phyloP scores from a whole-genome alignment of 2,329 filamentous ascomycete genomes.

The Aspergillus sp. region DNA sequence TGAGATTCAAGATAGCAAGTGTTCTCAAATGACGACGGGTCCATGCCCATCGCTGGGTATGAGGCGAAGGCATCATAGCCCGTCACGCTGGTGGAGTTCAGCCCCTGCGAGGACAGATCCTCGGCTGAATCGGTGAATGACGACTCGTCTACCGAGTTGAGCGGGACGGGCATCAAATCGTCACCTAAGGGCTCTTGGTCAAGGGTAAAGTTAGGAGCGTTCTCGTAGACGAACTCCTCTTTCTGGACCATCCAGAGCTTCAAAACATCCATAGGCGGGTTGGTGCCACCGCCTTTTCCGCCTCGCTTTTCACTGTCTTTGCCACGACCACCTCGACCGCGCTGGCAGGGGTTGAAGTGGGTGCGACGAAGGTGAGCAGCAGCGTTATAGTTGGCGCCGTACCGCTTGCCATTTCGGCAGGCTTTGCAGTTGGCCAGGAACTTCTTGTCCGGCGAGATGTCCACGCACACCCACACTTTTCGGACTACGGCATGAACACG shows the following conservation, averaged over 20 bases:
- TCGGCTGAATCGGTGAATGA: conserved; percentile 24
- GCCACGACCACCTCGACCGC: conserved; percentile 57
- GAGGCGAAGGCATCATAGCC: conserved; percentile 36
- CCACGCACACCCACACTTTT: conserved; percentile 67
- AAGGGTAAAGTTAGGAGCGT: conserved; percentile 30
- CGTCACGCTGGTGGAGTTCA: conserved; percentile 34
- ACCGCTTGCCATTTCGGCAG: conserved; percentile 76
- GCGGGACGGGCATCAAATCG: conserved; percentile 22
- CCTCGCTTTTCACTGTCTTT: conserved; percentile 64
- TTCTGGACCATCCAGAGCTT: conserved; percentile 66
- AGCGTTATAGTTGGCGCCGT: conserved; percentile 93
- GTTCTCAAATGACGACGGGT: conserved; percentile 38
- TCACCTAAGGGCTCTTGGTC: conserved; percentile 32
- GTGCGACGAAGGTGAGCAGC: conserved; percentile 85
- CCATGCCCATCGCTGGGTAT: conserved; percentile 35
- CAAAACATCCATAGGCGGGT: conserved; percentile 63
- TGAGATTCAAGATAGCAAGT: conserved; percentile 40
- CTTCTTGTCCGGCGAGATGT: conserved; percentile 62
- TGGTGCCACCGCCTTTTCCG: conserved; percentile 65
- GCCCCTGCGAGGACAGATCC: conserved; percentile 26
- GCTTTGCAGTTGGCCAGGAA: conserved; percentile 83
- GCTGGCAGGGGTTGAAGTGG: conserved; percentile 77
- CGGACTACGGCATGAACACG: conserved; percentile 67
- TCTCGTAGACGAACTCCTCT: conserved; percentile 52
- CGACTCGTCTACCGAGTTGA: conserved; percentile 21